These are phyloP conservation scores for Fusarium aywerte DNA, from an alignment of 2,329 filamentous ascomycete species.

Conservation along the genomic window DNA sequence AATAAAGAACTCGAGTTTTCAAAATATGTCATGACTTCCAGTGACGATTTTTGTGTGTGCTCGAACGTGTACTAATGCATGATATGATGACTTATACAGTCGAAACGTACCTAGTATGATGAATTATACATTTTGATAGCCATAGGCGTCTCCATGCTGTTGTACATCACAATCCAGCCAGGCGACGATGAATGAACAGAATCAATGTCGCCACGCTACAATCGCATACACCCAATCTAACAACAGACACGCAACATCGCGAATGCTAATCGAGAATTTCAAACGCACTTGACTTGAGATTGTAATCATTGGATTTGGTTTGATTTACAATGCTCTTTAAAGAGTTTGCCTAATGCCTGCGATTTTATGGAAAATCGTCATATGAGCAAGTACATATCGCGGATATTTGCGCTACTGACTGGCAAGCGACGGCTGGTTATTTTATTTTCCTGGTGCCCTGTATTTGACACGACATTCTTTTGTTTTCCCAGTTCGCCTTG, in stretches of 20 bases:
- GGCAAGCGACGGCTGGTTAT: not conserved
- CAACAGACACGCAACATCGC: not conserved
- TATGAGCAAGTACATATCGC: not conserved
- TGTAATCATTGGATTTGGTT: too few relatives aligned
- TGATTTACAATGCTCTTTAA: not conserved
- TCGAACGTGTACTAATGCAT: not conserved
- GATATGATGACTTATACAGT: not conserved
- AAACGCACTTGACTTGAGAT: too few relatives aligned
- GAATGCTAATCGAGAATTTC: too few relatives aligned
- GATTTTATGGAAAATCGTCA: not conserved
- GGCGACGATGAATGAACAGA: not conserved
- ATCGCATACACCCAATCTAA: too few relatives aligned
- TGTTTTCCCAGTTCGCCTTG: not conserved
- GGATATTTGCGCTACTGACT: not conserved
- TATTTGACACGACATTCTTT: not conserved
- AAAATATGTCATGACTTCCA: conserved; percentile 26
- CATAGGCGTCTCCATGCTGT: not conserved
- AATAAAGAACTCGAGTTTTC: conserved; percentile 52
- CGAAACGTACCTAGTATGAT: not conserved
- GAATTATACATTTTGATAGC: not conserved
- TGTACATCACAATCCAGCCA: not conserved
- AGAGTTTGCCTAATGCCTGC: not conserved
- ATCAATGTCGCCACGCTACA: not conserved
- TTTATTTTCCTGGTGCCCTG: not conserved
- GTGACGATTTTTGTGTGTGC: not conserved